phyloP scores from a whole-genome alignment of 768 basidiomycete species.

The Boletus vermiculosoides region DNA sequence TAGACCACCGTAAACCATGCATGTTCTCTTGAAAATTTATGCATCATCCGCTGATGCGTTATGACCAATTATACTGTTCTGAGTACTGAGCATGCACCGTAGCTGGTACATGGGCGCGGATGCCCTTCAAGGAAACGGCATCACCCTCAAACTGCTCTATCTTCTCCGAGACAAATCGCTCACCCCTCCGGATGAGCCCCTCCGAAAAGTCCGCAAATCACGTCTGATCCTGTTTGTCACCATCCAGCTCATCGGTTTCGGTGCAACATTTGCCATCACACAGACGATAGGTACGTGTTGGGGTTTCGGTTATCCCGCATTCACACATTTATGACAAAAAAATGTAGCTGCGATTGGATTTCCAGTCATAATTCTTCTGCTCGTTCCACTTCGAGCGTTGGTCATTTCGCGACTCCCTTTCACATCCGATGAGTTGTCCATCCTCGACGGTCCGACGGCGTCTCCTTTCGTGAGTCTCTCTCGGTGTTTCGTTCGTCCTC shows the following conservation, averaged over 20 bases:
- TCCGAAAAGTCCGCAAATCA: constrained; percentile 70
- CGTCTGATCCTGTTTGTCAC: constrained; percentile 68
- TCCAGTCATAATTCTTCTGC: constrained; percentile 80
- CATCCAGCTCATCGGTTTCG: constrained; percentile 82
- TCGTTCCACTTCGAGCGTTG: constrained; percentile 72
- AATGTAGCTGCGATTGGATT: constrained; percentile 81
- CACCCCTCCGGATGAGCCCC: constrained; percentile 64
- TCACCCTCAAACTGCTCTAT: constrained; percentile 77
- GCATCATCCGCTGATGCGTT: background rate
- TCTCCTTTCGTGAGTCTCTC: constrained; percentile 72
- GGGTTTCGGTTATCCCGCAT: background rate
- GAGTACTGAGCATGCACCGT: background rate
- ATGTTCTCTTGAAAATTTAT: background rate
- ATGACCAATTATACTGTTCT: background rate
- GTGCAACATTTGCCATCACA: constrained; percentile 84
- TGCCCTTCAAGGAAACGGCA: constrained; percentile 76
- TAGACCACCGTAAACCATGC: background rate
- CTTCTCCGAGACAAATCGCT: constrained; percentile 70
- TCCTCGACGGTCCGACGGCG: constrained; percentile 89
- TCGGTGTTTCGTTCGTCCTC: background rate
- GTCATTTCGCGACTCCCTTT: constrained; percentile 78
- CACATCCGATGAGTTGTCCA: constrained; percentile 70
- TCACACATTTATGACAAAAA: background rate
- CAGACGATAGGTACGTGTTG: constrained; percentile 72
- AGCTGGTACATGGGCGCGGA: constrained; percentile 94